These are phyloP conservation scores for Termitomyces sp. DNA, from an alignment of 768 basidiomycete genomes.

Conservation along the genomic window DNA sequence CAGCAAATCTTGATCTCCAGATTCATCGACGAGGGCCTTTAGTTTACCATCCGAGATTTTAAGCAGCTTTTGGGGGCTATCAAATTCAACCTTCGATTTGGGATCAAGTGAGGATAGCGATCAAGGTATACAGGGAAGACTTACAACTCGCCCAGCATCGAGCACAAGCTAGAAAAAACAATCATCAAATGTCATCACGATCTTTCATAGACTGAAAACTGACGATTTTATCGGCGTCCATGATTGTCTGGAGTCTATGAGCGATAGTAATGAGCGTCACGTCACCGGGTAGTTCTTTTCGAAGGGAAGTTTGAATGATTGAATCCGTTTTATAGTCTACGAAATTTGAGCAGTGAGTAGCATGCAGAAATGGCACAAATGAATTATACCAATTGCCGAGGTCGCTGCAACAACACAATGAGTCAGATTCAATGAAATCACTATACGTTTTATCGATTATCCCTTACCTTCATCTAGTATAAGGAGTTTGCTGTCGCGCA, in stretches of 20 bases:
- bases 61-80: conserved; percentile 47
- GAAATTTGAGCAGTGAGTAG: neutral
- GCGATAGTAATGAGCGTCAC: conserved; percentile 65
- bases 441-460: neutral
- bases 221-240: conserved; percentile 58
- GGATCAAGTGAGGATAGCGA: neutral
- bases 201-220: conserved; percentile 16
- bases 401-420: conserved; percentile 28
- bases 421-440: conserved; percentile 32
- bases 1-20: conserved; percentile 45
- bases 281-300: conserved; percentile 55
- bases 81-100: conserved; percentile 41
- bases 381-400: conserved; percentile 39
- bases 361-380: neutral
- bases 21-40: conserved; percentile 53
- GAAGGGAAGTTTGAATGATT: conserved; percentile 66
- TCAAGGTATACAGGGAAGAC: conserved; percentile 1
- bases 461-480: conserved; percentile 56
- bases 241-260: conserved; percentile 64
- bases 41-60: conserved; percentile 44
- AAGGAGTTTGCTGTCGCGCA: conserved; percentile 54
- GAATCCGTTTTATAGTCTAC: conserved; percentile 61
- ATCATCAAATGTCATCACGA: neutral
- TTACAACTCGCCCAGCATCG: conserved; percentile 50
- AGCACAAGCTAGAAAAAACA: conserved; percentile 37